Evolutionary conservation across 2,329 filamentous ascomycete species (phyloP).

Genomic region (Xylaria sp.): DNA sequence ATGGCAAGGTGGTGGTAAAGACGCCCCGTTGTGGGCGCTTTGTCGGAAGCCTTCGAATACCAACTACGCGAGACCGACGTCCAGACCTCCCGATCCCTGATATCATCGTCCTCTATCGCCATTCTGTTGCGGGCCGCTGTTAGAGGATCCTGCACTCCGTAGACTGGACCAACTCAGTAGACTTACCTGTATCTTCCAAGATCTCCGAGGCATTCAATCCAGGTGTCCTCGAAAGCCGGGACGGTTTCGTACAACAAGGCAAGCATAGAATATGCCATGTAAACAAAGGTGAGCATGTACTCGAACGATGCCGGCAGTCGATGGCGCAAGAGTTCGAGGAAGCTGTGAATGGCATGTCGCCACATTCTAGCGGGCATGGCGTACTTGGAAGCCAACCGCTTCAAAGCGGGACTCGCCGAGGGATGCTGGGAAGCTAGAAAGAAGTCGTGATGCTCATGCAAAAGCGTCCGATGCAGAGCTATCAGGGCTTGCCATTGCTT

Average conservation of each 20-base stretch:
- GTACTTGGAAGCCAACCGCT: slow-evolving; percentile 70
- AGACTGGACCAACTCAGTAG: slow-evolving; percentile 5
- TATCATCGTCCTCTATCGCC: slow-evolving; percentile 82
- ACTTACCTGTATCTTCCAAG: slow-evolving; percentile 61
- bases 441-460: slow-evolving; percentile 82
- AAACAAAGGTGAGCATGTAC: slow-evolving; percentile 88
- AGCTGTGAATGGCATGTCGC: slow-evolving; percentile 84
- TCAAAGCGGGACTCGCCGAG: slow-evolving; percentile 62
- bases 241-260: slow-evolving; percentile 81
- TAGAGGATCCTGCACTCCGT: slow-evolving; percentile 5
- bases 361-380: slow-evolving; percentile 93
- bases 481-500: slow-evolving; percentile 85
- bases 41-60: slow-evolving; percentile 79
- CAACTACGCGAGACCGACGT: slow-evolving; percentile 72
- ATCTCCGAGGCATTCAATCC: slow-evolving; percentile 91
- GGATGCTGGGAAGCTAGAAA: slow-evolving; percentile 86
- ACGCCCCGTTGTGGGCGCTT: slow-evolving; percentile 66
- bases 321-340: slow-evolving; percentile 70
- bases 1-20: slow-evolving; percentile 88
- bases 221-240: slow-evolving; percentile 75
- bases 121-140: slow-evolving; percentile 46
- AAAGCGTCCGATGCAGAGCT: slow-evolving; percentile 69
- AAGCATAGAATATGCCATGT: slow-evolving; percentile 86
- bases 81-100: slow-evolving; percentile 73
- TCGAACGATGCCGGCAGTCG: slow-evolving; percentile 72